These are phyloP conservation scores for Phytopythium mirpurense DNA, from an alignment of 352 stramenopile genomes.

Conservation along the genomic window DNA sequence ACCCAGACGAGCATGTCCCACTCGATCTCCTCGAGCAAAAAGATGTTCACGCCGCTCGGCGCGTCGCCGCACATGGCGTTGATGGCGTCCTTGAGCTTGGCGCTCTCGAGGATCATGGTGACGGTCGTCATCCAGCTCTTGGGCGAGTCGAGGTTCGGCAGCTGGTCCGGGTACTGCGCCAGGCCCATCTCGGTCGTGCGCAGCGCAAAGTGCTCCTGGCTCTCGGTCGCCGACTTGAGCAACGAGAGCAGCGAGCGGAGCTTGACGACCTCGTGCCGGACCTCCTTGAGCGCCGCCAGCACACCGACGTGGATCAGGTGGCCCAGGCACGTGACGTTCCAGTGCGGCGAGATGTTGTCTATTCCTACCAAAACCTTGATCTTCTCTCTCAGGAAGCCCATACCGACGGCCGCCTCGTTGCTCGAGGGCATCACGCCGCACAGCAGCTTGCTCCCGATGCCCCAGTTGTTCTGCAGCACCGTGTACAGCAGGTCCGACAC, in stretches of 20 bases:
- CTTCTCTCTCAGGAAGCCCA: constrained; percentile 75
- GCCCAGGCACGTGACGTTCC: constrained; percentile 70
- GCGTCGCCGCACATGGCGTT: constrained; percentile 61
- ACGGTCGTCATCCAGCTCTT: constrained; percentile 69
- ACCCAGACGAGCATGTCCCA: constrained; percentile 74
- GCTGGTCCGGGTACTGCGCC: constrained; percentile 43
- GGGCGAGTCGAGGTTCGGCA: constrained; percentile 66
- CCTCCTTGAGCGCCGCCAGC: constrained; percentile 59
- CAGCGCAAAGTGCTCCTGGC: constrained; percentile 66
- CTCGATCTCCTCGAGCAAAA: constrained; percentile 70
- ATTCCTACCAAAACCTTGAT: constrained; percentile 75
- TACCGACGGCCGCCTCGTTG: constrained; percentile 59
- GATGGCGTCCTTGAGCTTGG: constrained; percentile 76
- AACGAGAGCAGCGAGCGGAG: constrained; percentile 65
- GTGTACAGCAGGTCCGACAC: constrained; percentile 78
- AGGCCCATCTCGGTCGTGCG: constrained; percentile 64
- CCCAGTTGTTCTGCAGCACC: constrained; percentile 76
- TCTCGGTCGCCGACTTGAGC: constrained; percentile 66
- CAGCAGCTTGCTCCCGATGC: constrained; percentile 60
- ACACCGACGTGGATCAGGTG: constrained; percentile 72
- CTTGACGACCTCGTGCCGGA: constrained; percentile 70
- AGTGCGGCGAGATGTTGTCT: constrained; percentile 65
- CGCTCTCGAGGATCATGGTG: constrained; percentile 69
- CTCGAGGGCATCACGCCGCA: constrained; percentile 62
- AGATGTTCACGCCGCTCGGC: constrained; percentile 69